These are phyloP conservation scores for cucumber (Cucumis sativus) DNA, from an alignment of 306 rosid genomes.

Conservation along the genomic window Cucumber_9930_V3 NC_026658.2:7669501-7670000, in stretches of 20 bases:
- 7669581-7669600: constrained; percentile 50
- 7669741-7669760: constrained; percentile 19
- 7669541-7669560: constrained; percentile 37
- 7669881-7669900: neutral
- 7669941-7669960: neutral
- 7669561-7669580: constrained; percentile 52
- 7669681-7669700: constrained; percentile 12
- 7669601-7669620: constrained; percentile 70
- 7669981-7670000: neutral
- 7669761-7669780: constrained; percentile 35
- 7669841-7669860: neutral
- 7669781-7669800: neutral
- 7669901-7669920: neutral
- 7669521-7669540: constrained; percentile 24
- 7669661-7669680: constrained; percentile 23
- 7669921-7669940: neutral
- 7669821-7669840: neutral
- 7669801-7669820: constrained; percentile 17
- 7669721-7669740: constrained; percentile 8
- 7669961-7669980: neutral
- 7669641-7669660: constrained; percentile 27
- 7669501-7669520: constrained; percentile 33
- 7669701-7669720: constrained; percentile 13
- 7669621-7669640: constrained; percentile 40
- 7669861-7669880: neutral